Percentiles rank a stretch among this genome's conserved stretches.
Conservation (phyloP, 345 rosid species). For the Aurinia saxatilis region DNA sequence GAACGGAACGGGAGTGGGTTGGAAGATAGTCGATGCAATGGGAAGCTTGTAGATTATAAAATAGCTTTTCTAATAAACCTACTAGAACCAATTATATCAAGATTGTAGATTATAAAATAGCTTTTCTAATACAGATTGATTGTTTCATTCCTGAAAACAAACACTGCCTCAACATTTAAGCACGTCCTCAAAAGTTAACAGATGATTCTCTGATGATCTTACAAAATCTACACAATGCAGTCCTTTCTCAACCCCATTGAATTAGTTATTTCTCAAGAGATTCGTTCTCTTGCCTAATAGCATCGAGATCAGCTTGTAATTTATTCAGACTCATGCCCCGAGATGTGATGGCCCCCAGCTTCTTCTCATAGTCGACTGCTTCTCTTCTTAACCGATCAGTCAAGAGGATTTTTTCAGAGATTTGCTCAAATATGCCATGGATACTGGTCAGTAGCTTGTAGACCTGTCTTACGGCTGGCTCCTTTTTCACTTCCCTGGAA, state of each 20-base stretch:
- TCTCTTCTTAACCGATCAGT: slow-evolving; percentile 64
- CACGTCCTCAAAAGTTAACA: too few species aligned
- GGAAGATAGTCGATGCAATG: slow-evolving; percentile 28
- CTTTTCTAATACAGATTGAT: too few species aligned
- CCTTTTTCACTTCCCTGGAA: slow-evolving; percentile 73
- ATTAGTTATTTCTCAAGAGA: slow-evolving; percentile 31
- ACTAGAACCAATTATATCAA: too few species aligned
- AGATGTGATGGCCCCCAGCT: slow-evolving; percentile 47
- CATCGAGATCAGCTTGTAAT: slow-evolving; percentile 54
- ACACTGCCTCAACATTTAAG: too few species aligned
- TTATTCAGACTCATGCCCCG: slow-evolving; percentile 47
- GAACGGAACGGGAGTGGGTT: slow-evolving; percentile 18
- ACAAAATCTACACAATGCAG: background rate
- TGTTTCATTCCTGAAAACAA: too few species aligned
- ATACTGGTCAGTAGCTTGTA: slow-evolving; percentile 64
- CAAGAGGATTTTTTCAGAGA: slow-evolving; percentile 53
- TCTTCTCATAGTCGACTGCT: slow-evolving; percentile 61
- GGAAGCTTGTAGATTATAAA: too few species aligned
- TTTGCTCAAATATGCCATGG: slow-evolving; percentile 69
- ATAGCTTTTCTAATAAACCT: too few species aligned
- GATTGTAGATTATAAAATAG: too few species aligned
- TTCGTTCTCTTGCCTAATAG: slow-evolving; percentile 54
- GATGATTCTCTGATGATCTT: background rate
- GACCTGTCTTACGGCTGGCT: slow-evolving; percentile 52
- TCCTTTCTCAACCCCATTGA: background rate